Evolutionary conservation across 495 filamentous ascomycete genomes (phyloP).

Genomic region (Xylaria longipes): DNA sequence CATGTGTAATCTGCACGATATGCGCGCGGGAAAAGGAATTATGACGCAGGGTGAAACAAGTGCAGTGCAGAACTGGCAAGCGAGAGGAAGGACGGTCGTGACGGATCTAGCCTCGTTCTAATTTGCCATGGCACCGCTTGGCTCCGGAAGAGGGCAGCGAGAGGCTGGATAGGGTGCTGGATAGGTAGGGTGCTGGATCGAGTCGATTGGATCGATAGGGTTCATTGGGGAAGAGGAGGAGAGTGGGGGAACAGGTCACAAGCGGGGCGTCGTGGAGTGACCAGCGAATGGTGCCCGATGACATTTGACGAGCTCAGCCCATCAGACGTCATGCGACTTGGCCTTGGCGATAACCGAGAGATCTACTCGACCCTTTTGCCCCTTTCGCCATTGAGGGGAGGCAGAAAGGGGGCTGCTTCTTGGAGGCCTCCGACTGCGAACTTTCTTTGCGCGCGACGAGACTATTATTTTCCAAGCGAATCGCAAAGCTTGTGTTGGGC

Average conservation of each 20-base stretch:
- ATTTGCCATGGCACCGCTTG: slow-evolving; percentile 10
- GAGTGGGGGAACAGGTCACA: slow-evolving; percentile 14
- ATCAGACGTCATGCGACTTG: slow-evolving; percentile 26
- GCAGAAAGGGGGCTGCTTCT: slow-evolving; percentile 2
- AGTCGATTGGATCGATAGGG: neutral
- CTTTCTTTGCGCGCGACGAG: neutral
- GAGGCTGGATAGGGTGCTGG: neutral
- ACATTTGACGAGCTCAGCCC: slow-evolving; percentile 19
- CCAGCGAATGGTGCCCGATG: slow-evolving; percentile 27
- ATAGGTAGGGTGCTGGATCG: neutral
- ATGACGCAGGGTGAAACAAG: slow-evolving; percentile 1
- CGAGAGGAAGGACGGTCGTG: neutral
- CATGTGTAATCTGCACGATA: slow-evolving; percentile 7
- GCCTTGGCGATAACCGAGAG: slow-evolving; percentile 23
- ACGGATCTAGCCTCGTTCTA: slow-evolving; percentile 13
- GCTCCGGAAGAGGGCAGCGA: slow-evolving; percentile 8
- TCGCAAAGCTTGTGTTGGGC: slow-evolving; percentile 6
- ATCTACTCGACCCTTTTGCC: slow-evolving; percentile 1
- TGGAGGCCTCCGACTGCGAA: slow-evolving; percentile 19
- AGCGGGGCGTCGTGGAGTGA: slow-evolving; percentile 26
- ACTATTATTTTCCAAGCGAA: slow-evolving; percentile 14
- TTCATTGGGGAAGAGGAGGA: slow-evolving; percentile 16
- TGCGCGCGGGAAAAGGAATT: neutral
- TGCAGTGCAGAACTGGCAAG: slow-evolving; percentile 1
- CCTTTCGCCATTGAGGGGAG: neutral